Conservation (phyloP, 1,139 yeast species). For the Saccharomyces hybrid region DNA sequence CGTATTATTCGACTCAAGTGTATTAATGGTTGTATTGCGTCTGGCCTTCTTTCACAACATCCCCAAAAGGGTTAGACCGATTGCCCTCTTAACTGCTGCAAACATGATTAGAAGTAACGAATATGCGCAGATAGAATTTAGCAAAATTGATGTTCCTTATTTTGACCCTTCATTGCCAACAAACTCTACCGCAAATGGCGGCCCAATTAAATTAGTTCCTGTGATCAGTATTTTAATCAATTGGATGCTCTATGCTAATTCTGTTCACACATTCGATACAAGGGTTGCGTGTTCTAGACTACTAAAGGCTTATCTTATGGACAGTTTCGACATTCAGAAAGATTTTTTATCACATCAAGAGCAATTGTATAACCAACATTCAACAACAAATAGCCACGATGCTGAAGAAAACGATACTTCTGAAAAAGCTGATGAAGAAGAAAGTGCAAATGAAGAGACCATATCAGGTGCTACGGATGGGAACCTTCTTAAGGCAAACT, state of each 20-base stretch:
- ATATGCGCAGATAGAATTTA: slow-evolving; percentile 57
- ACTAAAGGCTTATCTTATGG: slow-evolving; percentile 59
- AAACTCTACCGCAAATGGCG: slow-evolving; percentile 20
- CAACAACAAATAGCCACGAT: slow-evolving; percentile 2
- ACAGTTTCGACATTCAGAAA: slow-evolving; percentile 53
- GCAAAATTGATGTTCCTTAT: slow-evolving; percentile 84
- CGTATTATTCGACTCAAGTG: slow-evolving; percentile 51
- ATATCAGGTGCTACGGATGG: not conserved
- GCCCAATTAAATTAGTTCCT: slow-evolving; percentile 35
- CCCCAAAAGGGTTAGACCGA: slow-evolving; percentile 54
- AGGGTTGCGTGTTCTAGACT: slow-evolving; percentile 64
- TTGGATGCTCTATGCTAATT: slow-evolving; percentile 73
- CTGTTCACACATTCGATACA: slow-evolving; percentile 77
- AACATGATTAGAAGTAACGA: slow-evolving; percentile 62
- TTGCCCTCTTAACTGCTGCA: slow-evolving; percentile 66
- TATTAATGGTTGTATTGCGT: slow-evolving; percentile 57
- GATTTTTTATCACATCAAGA: slow-evolving; percentile 62
- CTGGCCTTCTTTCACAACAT: slow-evolving; percentile 60
- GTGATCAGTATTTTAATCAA: slow-evolving; percentile 67
- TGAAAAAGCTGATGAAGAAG: not conserved
- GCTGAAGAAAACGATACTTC: not conserved
- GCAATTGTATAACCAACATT: slow-evolving; percentile 33
- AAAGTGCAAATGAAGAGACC: not conserved
- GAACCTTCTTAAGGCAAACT: slow-evolving; percentile 33
- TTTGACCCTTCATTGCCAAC: slow-evolving; percentile 70